A percentile compares a stretch with the other conserved stretches of the same genome.
Evolutionary conservation across 164 flowering plant species (phyloP).

Genomic region (Kingdonia uniflora): DNA sequence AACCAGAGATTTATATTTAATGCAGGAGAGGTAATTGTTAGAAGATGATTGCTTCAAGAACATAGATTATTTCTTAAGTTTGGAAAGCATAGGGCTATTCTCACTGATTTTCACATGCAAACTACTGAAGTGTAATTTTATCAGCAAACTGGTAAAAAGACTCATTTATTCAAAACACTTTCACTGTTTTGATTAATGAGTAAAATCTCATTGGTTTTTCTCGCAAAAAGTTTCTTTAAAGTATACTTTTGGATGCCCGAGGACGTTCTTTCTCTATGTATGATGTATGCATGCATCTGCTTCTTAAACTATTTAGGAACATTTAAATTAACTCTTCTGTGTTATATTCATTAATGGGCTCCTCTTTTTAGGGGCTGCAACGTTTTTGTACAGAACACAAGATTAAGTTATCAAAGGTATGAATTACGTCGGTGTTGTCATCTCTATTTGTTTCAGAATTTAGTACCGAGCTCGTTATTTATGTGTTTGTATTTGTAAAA

Average conservation of each 20-base stretch:
- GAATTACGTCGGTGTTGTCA: not conserved
- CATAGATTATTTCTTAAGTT: not conserved
- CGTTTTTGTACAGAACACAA: conserved; percentile 94
- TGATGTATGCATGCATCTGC: not conserved
- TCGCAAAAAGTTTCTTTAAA: too few species aligned
- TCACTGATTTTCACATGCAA: too few species aligned
- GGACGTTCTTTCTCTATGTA: too few species aligned
- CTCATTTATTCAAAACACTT: too few species aligned
- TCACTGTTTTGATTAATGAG: too few species aligned
- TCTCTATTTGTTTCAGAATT: not conserved
- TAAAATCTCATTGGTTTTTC: too few species aligned
- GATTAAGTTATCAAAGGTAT: conserved; percentile 89
- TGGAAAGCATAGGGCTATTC: too few species aligned
- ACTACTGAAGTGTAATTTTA: too few species aligned
- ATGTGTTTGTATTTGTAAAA: too few species aligned
- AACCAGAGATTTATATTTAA: conserved; percentile 87
- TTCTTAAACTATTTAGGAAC: not conserved
- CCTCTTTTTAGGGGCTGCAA: conserved; percentile 71
- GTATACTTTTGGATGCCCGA: too few species aligned
- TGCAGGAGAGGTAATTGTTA: conserved; percentile 78
- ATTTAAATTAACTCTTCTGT: not conserved
- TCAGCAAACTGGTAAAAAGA: too few species aligned
- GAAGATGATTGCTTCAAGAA: not conserved
- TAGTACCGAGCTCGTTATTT: not conserved
- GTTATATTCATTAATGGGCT: conserved; percentile 5